phyloP scores from a whole-genome alignment of 345 rosid species.

The Rhodomyrtus tomentosa region DNA sequence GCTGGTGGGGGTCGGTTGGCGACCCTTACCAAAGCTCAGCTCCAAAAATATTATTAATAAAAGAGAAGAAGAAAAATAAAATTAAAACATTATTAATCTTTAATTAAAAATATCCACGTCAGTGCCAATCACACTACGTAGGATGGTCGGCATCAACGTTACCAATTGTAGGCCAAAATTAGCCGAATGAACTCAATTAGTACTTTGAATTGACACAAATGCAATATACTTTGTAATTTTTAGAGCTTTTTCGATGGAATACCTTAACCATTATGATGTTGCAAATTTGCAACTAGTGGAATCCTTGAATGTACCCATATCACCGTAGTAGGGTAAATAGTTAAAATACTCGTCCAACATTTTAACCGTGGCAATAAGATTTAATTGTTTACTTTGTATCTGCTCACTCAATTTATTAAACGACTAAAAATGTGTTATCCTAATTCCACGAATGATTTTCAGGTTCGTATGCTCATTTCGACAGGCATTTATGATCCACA shows the following conservation, averaged over 20 bases:
- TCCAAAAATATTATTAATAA: too few relatives aligned
- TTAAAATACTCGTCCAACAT: background rate
- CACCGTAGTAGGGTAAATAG: background rate
- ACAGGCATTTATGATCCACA: background rate
- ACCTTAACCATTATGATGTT: background rate
- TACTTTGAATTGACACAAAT: too few relatives aligned
- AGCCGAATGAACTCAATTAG: too few relatives aligned
- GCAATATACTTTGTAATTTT: too few relatives aligned
- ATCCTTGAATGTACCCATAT: background rate
- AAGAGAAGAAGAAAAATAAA: too few relatives aligned
- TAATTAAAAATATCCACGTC: too few relatives aligned
- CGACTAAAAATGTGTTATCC: background rate
- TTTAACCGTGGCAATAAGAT: background rate
- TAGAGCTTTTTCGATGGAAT: background rate
- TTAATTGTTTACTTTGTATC: background rate
- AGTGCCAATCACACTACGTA: fast-evolving
- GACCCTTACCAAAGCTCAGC: too few relatives aligned
- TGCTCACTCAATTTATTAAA: background rate
- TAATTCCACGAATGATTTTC: background rate
- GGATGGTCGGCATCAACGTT: too few relatives aligned
- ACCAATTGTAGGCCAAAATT: too few relatives aligned
- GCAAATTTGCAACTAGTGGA: background rate
- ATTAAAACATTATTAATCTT: too few relatives aligned
- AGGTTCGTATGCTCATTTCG: background rate
- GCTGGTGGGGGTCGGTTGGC: too few relatives aligned